Evolutionary conservation across 2,329 filamentous ascomycete species (phyloP).

Genomic region (Penicillium sp.): DNA sequence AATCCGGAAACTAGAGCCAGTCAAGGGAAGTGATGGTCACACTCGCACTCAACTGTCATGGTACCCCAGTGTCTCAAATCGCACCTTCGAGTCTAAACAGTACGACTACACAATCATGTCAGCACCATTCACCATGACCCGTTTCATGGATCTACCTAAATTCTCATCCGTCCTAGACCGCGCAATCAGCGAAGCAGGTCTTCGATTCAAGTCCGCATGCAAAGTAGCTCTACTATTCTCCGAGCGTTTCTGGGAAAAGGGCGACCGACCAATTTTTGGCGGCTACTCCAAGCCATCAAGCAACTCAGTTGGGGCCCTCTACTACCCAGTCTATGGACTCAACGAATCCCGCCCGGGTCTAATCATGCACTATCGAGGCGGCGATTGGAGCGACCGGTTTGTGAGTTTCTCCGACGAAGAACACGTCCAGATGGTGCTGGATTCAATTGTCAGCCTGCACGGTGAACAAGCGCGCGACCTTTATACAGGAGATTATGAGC

Average conservation of each 20-base stretch:
- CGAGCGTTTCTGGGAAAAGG: slow-evolving; percentile 36
- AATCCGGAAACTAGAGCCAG: slow-evolving; percentile 22
- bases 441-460: slow-evolving; percentile 29
- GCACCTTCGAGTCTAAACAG: slow-evolving; percentile 27
- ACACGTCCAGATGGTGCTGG: slow-evolving; percentile 28
- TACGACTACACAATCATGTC: slow-evolving; percentile 43
- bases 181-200: slow-evolving; percentile 25
- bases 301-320: slow-evolving; percentile 28
- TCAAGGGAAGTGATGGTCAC: slow-evolving; percentile 8
- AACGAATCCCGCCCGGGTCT: slow-evolving; percentile 34
- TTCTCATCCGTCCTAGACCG: slow-evolving; percentile 32
- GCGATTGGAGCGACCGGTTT: slow-evolving; percentile 33
- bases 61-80: slow-evolving; percentile 23
- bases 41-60: slow-evolving; percentile 22
- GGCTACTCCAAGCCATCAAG: slow-evolving; percentile 28
- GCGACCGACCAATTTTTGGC: slow-evolving; percentile 31
- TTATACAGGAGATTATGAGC: slow-evolving; percentile 34
- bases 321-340: slow-evolving; percentile 33
- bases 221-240: slow-evolving; percentile 35
- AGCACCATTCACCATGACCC: slow-evolving; percentile 38
- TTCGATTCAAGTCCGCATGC: slow-evolving; percentile 34
- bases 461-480: slow-evolving; percentile 25
- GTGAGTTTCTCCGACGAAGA: slow-evolving; percentile 31
- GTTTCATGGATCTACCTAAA: slow-evolving; percentile 38
- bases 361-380: slow-evolving; percentile 32